phyloP scores from a whole-genome alignment of 2,329 filamentous ascomycete species.

The Thelonectria olida region DNA sequence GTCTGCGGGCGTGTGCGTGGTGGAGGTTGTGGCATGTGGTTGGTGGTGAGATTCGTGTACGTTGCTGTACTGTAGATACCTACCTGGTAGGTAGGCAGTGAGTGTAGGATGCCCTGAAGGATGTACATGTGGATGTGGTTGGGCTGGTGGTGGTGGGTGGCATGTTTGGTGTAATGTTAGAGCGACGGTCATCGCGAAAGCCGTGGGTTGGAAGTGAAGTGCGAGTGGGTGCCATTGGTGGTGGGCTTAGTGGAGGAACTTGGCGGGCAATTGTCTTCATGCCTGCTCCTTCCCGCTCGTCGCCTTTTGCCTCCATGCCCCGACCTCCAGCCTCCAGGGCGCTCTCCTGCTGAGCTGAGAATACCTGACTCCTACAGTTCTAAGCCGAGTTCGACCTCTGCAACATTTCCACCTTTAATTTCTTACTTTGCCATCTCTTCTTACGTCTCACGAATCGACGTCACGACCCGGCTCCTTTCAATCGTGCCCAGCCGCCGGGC shows the following conservation, averaged over 20 bases:
- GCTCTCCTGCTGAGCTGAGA: constrained; percentile 19
- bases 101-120: background rate
- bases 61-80: background rate
- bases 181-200: background rate
- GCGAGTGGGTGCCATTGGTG: constrained; percentile 7
- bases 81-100: too few species aligned
- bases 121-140: background rate
- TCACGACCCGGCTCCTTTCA: background rate
- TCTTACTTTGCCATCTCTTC: background rate
- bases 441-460: background rate
- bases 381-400: background rate
- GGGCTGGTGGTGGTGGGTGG: background rate
- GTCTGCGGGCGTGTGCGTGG: background rate
- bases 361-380: background rate
- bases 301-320: constrained; percentile 5
- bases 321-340: constrained; percentile 2
- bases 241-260: constrained; percentile 12
- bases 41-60: background rate
- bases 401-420: background rate
- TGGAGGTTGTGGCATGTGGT: background rate
- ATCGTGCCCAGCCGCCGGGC: background rate
- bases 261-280: background rate
- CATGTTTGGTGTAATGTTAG: background rate
- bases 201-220: background rate
- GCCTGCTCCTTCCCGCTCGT: constrained; percentile 11